Conservation (phyloP, 2,329 filamentous ascomycete genomes). For the Pyrenophora graminea region DNA sequence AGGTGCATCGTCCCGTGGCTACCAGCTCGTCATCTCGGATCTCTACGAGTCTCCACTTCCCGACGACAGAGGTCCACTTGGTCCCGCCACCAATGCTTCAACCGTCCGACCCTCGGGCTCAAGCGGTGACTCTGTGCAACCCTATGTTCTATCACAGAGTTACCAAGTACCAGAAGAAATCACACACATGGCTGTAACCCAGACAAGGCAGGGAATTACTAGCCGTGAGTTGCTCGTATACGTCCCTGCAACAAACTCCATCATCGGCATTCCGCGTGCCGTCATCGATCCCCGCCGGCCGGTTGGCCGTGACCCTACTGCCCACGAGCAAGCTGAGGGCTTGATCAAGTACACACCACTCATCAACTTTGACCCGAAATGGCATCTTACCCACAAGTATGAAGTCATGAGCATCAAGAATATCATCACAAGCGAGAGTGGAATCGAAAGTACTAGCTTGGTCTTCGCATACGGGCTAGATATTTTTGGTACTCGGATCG, state of each 20-base stretch:
- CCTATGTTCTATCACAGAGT: constrained; percentile 77
- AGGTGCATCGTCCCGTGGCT: constrained; percentile 69
- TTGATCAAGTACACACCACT: constrained; percentile 74
- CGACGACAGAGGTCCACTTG: constrained; percentile 83
- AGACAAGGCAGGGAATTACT: constrained; percentile 90
- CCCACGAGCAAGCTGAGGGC: constrained; percentile 81
- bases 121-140: constrained; percentile 62
- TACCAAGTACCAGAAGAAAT: constrained; percentile 83
- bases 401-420: constrained; percentile 76
- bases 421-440: constrained; percentile 74
- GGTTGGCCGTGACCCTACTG: constrained; percentile 78
- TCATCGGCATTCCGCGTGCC: constrained; percentile 78
- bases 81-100: constrained; percentile 72
- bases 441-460: constrained; percentile 89
- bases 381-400: constrained; percentile 78
- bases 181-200: constrained; percentile 77
- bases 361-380: constrained; percentile 82
- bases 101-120: constrained; percentile 69
- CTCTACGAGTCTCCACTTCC: constrained; percentile 83
- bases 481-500: constrained; percentile 81
- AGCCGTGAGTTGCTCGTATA: constrained; percentile 80
- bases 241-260: constrained; percentile 71
- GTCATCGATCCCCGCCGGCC: constrained; percentile 85
- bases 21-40: constrained; percentile 84
- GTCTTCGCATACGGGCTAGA: constrained; percentile 88